phyloP scores from a whole-genome alignment of 306 rosid species.

The Rubus idaeus region DNA sequence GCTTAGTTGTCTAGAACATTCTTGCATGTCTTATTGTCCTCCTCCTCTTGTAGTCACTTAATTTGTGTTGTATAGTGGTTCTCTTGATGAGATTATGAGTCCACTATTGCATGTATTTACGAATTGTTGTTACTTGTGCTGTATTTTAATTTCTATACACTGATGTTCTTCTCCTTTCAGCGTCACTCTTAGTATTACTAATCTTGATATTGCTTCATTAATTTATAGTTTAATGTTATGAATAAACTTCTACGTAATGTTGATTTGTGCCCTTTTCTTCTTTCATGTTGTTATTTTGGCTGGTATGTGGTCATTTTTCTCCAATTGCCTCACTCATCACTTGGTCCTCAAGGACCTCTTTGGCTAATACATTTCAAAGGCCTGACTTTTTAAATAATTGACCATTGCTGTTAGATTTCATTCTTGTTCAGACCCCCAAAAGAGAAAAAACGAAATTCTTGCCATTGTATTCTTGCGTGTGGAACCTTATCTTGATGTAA shows the following conservation, averaged over 20 bases:
- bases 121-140: neutral
- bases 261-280: neutral
- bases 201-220: neutral
- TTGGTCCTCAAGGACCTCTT: neutral
- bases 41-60: neutral
- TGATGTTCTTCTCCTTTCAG: neutral
- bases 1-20: neutral
- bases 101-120: neutral
- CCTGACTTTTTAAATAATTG: neutral
- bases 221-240: neutral
- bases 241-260: neutral
- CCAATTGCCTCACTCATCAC: neutral
- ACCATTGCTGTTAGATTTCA: neutral
- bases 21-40: neutral
- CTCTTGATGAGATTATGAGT: neutral
- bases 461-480: neutral
- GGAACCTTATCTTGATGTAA: slow-evolving; percentile 9
- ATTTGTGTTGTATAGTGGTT: neutral
- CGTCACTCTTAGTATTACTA: neutral
- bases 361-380: neutral
- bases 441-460: neutral
- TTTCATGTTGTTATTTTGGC: neutral
- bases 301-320: neutral
- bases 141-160: too few relatives aligned
- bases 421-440: neutral